Evolutionary conservation across 2,329 filamentous ascomycete genomes (phyloP), one percentile per base, ranked within the genome.

Genomic region (Colletotrichum godetiae): DNA sequence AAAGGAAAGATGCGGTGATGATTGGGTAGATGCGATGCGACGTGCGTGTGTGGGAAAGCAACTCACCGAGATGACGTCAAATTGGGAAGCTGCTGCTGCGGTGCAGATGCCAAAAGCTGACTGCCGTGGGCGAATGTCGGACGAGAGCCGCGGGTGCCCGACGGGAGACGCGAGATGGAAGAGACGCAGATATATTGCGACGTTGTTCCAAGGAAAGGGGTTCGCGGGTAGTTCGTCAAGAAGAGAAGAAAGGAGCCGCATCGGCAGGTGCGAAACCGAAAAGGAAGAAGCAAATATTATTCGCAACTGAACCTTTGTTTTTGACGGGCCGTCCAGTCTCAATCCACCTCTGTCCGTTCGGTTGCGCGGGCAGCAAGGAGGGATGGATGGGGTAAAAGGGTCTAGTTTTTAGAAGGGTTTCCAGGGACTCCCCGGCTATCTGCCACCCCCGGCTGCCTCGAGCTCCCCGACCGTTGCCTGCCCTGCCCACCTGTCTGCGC

Each of bases 1-100:
- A 13, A 22, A 22, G 31, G 22, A 29, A 29, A 67, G 49, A 60
- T 33, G 57, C 52, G 52, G 35, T 35, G 33, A 55, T 72, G 68
- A 72, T 74, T 72, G 72, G 61, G 58, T 3, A 52, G 49, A 35
- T 24, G 68, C 57, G 46, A 56, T 55, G 67, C 59, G 55, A 61
- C 35, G 37, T 60, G 61, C 31, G 46, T 37, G 31, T 33, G 8
- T 13, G 19, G 42, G 42, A 37, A 52, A 42, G 53, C 67, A 66
- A 66, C 71, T 66, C 49, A 73, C 71, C 67, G 61, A 66, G 62
- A 73, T 73, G 71, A 73, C 71, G 71, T 73, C 71, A 73, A 73
- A 67, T 19, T 49, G 19, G 19, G 19, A 49, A 22, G 42, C 37
- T 6, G 64, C 37, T 35, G 37, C 33, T 61, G 24, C 56, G 27